Evolutionary conservation across 371 early-diverging fungal genomes (phyloP).

Genomic region (Actinomortierella ambigua): DNA sequence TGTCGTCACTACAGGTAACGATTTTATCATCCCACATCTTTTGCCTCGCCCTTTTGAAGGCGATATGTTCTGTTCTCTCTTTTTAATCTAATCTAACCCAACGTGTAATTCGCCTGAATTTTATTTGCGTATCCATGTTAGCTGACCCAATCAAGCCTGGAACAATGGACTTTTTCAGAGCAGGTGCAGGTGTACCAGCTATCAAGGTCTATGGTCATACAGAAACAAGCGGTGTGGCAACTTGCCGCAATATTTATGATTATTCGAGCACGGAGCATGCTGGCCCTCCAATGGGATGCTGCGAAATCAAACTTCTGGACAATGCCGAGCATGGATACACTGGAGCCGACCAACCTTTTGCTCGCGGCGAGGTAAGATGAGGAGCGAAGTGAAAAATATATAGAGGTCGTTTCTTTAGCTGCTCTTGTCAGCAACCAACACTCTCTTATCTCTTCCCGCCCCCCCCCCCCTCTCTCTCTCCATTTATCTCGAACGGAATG

Average conservation of each 20-base stretch:
- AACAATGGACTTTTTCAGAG: constrained; percentile 53
- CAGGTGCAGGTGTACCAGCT: constrained; percentile 58
- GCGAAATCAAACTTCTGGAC: constrained; percentile 88
- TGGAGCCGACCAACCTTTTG: constrained; percentile 72
- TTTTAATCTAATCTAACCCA: constrained; percentile 45
- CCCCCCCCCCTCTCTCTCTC: background rate
- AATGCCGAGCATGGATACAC: constrained; percentile 70
- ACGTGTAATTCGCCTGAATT: constrained; percentile 61
- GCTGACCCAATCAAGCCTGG: constrained; percentile 41
- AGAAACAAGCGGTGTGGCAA: constrained; percentile 60
- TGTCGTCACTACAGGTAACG: constrained; percentile 51
- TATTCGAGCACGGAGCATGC: constrained; percentile 57
- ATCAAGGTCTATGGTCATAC: constrained; percentile 63
- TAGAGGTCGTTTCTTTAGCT: background rate
- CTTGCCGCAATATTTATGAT: constrained; percentile 63
- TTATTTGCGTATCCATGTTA: constrained; percentile 48
- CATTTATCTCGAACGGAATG: background rate
- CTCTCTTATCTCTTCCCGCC: background rate
- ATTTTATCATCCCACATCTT: background rate
- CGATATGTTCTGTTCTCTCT: constrained; percentile 60
- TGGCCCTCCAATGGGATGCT: constrained; percentile 78
- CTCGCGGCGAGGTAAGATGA: constrained; percentile 71
- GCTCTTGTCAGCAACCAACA: background rate
- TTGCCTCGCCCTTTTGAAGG: constrained; percentile 5
- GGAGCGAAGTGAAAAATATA: too few species aligned